phyloP scores from a whole-genome alignment of 2,329 filamentous ascomycete species.

The Xylariaceae sp. region DNA sequence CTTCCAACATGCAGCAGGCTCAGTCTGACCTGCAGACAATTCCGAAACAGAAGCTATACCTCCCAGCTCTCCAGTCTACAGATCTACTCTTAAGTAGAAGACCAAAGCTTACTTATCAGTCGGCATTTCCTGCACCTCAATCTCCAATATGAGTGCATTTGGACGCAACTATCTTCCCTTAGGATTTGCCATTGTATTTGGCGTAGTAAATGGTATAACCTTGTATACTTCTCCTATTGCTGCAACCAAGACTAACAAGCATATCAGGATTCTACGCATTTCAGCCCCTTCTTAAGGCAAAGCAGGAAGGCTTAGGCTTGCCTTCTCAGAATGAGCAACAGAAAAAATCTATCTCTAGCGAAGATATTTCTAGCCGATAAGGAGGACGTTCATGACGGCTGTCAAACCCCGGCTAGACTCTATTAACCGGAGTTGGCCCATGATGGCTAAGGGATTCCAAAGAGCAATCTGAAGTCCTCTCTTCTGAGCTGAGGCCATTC shows the following conservation, averaged over 20 bases:
- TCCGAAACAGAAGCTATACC: no score
- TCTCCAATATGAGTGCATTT: constrained; percentile 23
- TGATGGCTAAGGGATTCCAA: no score
- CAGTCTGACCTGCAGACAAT: no score
- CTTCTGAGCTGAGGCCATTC: no score
- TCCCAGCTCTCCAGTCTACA: no score
- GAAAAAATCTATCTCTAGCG: no score
- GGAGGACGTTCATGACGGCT: no score
- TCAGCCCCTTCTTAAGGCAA: constrained; percentile 19
- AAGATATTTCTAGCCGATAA: no score
- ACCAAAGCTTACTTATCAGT: not conserved
- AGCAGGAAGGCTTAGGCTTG: constrained; percentile 11
- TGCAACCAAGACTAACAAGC: constrained; percentile 2
- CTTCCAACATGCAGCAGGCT: no score
- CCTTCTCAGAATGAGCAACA: constrained; percentile 5
- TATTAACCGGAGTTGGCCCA: no score
- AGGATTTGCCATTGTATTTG: constrained; percentile 28
- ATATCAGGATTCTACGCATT: constrained; percentile 24
- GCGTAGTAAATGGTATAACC: constrained; percentile 30
- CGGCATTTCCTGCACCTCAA: not conserved
- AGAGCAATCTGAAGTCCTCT: no score
- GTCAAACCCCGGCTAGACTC: no score
- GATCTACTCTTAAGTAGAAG: not conserved
- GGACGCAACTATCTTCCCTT: constrained; percentile 23
- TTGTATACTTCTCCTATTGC: not conserved